Percentiles rank a stretch among this genome's conserved stretches.
Evolutionary conservation across 345 rosid genomes (phyloP).

Genomic region (Corchorus olitorius): DNA sequence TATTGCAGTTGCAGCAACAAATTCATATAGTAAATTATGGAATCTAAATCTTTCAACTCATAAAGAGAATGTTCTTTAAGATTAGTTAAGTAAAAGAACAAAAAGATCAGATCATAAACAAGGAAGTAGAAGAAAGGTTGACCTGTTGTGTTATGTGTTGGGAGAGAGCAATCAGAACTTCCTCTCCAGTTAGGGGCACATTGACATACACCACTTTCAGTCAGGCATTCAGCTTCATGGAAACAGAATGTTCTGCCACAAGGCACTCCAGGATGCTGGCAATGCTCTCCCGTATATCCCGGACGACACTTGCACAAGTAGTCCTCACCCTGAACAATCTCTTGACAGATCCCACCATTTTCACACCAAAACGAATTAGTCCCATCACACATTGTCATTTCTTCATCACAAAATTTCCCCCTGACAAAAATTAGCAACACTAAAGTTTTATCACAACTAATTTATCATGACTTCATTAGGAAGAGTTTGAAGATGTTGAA

Average conservation of each 20-base stretch:
- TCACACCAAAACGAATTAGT: constrained; percentile 43
- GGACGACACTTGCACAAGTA: constrained; percentile 35
- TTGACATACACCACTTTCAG: constrained; percentile 22
- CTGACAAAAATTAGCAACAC: constrained; percentile 10
- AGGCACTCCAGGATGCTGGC: constrained; percentile 25
- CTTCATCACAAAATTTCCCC: constrained; percentile 35
- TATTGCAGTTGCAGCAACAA: too few species aligned
- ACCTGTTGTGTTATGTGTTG: constrained; percentile 11
- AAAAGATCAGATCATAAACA: neutral
- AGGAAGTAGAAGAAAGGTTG: neutral
- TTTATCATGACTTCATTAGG: neutral
- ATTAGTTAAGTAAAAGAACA: neutral
- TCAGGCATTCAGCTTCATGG: constrained; percentile 30
- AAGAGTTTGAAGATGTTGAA: neutral
- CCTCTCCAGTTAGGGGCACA: constrained; percentile 34
- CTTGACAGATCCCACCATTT: constrained; percentile 35
- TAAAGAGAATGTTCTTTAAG: neutral
- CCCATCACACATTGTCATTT: constrained; percentile 50
- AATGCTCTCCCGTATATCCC: constrained; percentile 27
- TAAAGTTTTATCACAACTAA: neutral
- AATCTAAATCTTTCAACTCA: neutral
- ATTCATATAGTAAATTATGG: neutral
- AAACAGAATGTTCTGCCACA: constrained; percentile 35
- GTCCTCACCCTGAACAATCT: constrained; percentile 41
- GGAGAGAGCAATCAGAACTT: constrained; percentile 34